Base-by-base conservation (phyloP, 345 rosid species). In the Brassica rapa region DNA sequence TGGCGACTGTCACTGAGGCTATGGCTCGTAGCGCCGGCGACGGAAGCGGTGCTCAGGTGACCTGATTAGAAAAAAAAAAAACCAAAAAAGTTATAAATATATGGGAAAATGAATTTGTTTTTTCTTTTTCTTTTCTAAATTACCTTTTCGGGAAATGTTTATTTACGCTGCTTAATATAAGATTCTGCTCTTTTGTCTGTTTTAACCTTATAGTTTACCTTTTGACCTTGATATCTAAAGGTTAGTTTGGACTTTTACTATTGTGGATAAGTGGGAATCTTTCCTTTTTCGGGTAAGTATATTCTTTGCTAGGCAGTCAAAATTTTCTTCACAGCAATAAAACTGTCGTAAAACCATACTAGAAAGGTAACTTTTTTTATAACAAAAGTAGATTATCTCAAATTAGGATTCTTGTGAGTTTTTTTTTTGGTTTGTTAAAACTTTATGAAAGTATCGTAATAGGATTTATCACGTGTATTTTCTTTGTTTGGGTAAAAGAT, bases 1-100 rank as follows among this genome's bases (percentile, higher is more conserved):
- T 94, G 62, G 96, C 93, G 2, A 78, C 92, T 2, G 87, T 89
- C 24, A 82, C 94, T 6, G 97, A 92, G 77, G 91, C 80, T 16
- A 27, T 71, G 82, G 90, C 87, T 72, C 86, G 88, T 65, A 67
- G 23, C 30, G 63, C 72, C 82, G 82, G 65, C 35, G 93, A 80
- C 6, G 85, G 74, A 35, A 79, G 77, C 71, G 78, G 67, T 60
- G 72, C 80, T 25, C 82, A 79, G 81, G 84, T 83, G 83, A 82
- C 63, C 37, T 70, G 70, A 64, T 25, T 25, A 25, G 2, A 53
- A 4, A 0, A 14, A 5, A 2, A 32, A 65, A 46, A 43, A 35
- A 7, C 2, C 55, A 2, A 12, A 14, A 14, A 46, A 46, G 16
- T 67, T 69, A 32, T 16, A 4, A 49, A 37, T 53, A 24, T 63